Base-by-base conservation (phyloP, 2,329 filamentous ascomycete genomes). In the Akanthomyces uredinophilus region DNA sequence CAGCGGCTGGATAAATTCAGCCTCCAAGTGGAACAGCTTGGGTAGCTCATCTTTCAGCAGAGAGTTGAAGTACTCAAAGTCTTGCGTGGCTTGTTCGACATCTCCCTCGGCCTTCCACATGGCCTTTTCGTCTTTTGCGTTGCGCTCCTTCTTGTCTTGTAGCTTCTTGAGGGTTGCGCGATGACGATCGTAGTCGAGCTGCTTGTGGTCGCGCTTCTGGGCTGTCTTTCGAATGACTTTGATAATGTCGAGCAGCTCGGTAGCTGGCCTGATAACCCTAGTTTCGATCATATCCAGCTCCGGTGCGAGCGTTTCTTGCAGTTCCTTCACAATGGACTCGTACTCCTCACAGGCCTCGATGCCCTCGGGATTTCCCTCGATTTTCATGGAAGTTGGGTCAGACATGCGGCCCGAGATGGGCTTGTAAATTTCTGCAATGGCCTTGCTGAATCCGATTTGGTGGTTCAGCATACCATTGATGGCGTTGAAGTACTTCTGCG, bases 41-140 rank as follows among this genome's bases (percentile, higher is more conserved):
- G 95, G 95, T 65, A 99, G 81, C 77, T 99, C 95, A 20, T 96
- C 91, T 79, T 99, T 99, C 65, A 99, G 84, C 57, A 99, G 81
- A 71, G 97, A 92, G 78, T 99, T 99, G 82, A 95, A 98, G 79
- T 96, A 96, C 74, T 98, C 94, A 79, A 89, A 99, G 70, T 99
- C 95, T 73, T 96, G 91, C 0, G 95, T 98, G 5, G 95, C 87
- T 75, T 89, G 84, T 74, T 99, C 95, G 27, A 94, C 85, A 43
- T 97, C 93, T 70, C 87, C 91, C 76, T 99, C 95, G 5, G 92
- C 92, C 75, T 96, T 96, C 85, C 96, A 99, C 69, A 96, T 82
- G 18, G 93, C 92, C 79, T 98, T 99, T 73, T 99, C 95, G 69
- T 99, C 95, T 81, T 99, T 99, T 66, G 96, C 79, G 3, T 86